Evolutionary conservation across 805 yeast genomes (phyloP).

Genomic region (Ogataea paraovalis): DNA sequence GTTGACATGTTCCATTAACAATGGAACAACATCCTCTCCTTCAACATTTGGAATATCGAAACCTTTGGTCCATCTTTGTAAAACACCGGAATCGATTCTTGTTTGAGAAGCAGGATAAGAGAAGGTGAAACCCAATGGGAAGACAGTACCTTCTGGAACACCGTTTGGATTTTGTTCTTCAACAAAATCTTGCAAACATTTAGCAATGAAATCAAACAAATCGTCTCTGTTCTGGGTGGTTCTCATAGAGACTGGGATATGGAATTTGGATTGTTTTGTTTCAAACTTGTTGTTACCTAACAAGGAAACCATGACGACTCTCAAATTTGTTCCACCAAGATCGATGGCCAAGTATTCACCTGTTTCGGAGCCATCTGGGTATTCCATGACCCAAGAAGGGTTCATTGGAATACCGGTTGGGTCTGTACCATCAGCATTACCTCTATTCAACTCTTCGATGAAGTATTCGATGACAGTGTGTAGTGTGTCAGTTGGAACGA

Average conservation of each 20-base stretch:
- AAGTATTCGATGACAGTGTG: constrained; percentile 45
- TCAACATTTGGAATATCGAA: constrained; percentile 94
- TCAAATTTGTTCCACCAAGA: constrained; percentile 59
- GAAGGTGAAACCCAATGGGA: constrained; percentile 94
- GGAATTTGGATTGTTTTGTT: constrained; percentile 83
- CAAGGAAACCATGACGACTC: constrained; percentile 46
- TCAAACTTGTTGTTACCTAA: constrained; percentile 83
- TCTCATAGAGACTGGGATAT: constrained; percentile 75
- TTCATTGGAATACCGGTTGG: constrained; percentile 54
- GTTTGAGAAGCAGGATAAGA: constrained; percentile 86
- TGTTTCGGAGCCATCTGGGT: constrained; percentile 53
- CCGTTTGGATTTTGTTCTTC: constrained; percentile 68
- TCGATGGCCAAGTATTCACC: constrained; percentile 60
- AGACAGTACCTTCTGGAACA: constrained; percentile 42
- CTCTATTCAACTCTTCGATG: constrained; percentile 48
- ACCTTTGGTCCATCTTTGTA: constrained; percentile 99
- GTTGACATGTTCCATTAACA: constrained; percentile 75
- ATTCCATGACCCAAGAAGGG: constrained; percentile 57
- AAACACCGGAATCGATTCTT: constrained; percentile 78
- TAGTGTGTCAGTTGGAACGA: constrained; percentile 40
- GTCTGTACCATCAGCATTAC: constrained; percentile 46
- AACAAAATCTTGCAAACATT: constrained; percentile 70
- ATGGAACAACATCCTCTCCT: constrained; percentile 90
- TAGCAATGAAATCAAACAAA: constrained; percentile 86
- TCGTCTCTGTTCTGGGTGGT: constrained; percentile 70